phyloP scores from a whole-genome alignment of 176 grass and related monocot genomes.

The Aegilops longissima region DNA sequence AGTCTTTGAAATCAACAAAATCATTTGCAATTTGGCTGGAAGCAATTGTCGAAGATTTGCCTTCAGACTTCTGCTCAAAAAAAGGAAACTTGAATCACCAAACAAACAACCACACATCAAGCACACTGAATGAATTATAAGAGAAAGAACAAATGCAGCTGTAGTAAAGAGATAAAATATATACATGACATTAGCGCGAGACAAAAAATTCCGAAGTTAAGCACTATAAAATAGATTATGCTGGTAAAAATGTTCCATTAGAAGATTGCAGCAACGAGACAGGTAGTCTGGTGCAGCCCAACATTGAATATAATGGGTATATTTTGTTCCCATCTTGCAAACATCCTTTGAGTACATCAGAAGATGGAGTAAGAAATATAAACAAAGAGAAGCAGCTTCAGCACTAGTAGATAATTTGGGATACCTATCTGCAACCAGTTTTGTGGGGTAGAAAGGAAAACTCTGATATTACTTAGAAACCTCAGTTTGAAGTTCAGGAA shows the following conservation, averaged over 20 bases:
- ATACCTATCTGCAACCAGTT: not conserved
- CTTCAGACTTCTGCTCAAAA: constrained; percentile 13
- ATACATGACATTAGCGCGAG: not conserved
- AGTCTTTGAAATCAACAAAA: constrained; percentile 36
- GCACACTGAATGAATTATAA: not conserved
- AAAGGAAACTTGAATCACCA: not conserved
- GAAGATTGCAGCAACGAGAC: not conserved
- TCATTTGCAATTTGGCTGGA: constrained; percentile 37
- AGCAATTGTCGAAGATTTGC: constrained; percentile 9
- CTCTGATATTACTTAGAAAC: not conserved
- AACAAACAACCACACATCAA: not conserved
- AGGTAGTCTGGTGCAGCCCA: not conserved
- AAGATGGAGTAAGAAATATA: not conserved
- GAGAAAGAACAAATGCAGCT: not conserved
- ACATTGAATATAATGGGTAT: not conserved
- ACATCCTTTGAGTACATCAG: not conserved
- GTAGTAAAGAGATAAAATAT: not conserved
- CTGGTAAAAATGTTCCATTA: not conserved
- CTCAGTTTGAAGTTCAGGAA: not conserved
- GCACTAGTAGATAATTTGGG: not conserved
- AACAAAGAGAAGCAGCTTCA: not conserved
- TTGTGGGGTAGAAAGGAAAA: not conserved
- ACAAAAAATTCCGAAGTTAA: not conserved
- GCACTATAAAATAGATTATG: not conserved
- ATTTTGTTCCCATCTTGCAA: not conserved